Conservation (phyloP, 306 rosid species). For the Vigna angularis region DNA sequence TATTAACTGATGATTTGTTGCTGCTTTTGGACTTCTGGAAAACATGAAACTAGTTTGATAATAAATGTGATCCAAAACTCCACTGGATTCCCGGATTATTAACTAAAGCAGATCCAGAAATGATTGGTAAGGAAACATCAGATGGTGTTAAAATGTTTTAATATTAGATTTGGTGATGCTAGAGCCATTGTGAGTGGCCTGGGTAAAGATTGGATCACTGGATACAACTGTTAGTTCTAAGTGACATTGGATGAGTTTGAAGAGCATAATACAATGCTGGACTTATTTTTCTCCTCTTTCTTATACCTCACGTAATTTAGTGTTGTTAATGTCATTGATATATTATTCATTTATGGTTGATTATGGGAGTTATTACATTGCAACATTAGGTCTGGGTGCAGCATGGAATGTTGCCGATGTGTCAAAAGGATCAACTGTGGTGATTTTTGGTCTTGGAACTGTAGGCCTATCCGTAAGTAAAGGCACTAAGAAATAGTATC, state of each 20-base stretch:
- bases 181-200: not conserved
- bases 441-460: constrained; percentile 96
- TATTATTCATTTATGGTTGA: constrained; percentile 17
- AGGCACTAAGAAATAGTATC: constrained; percentile 25
- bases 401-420: constrained; percentile 97
- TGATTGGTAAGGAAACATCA: not conserved
- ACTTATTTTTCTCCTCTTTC: constrained; percentile 16
- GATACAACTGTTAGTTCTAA: constrained; percentile 2
- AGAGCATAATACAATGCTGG: constrained; percentile 4
- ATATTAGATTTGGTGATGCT: constrained; percentile 6
- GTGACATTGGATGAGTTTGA: not conserved
- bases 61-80: constrained; percentile 1
- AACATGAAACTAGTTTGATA: not conserved
- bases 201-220: constrained; percentile 1
- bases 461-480: constrained; percentile 94
- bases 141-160: not conserved
- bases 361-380: constrained; percentile 36
- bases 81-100: not conserved
- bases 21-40: not conserved
- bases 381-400: constrained; percentile 80
- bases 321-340: constrained; percentile 16
- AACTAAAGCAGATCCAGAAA: constrained; percentile 1
- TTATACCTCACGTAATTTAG: not conserved
- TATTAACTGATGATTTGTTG: constrained; percentile 24
- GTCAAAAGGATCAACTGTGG: constrained; percentile 86